Base-by-base conservation (phyloP, 2,329 filamentous ascomycete genomes). In the Daldinia eschscholtzii region DNA sequence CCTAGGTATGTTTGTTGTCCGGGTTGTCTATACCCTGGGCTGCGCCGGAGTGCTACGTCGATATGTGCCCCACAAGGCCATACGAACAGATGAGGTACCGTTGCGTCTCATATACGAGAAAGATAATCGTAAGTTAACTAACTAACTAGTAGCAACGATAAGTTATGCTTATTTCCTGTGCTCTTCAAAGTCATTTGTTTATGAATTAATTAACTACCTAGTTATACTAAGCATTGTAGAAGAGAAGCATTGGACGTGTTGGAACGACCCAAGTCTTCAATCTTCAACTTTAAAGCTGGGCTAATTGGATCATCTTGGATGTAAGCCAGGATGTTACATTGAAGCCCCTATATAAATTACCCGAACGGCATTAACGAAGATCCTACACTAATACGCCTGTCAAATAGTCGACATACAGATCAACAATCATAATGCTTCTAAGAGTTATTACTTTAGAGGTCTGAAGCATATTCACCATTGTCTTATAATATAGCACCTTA, bases 41-140 rank as follows among this genome's bases (percentile, higher is more conserved):
- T 55, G 59, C 33, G 64, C 59, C 59, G 39, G 28, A 41, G 39
- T 35, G 53, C 30, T 55, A 55, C 64, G 57, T 59, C 4, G n/a
- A 37, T 35, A 46, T 18, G 30, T n/a, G 20, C 23, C 57, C 55
- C 48, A 42, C 23, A 26, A 42, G 33, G 48, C 48, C 42, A 55
- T 37, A 37, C 33, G 30, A 55, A 55, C 42, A 55, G 20, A 37
- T 18, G 30, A 55, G 37, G 50, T 35, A 55, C 12, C 30, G 9
- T 35, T 35, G n/a, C 3, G 33, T 37, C 10, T 13, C 3, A 37
- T 26, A 23, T 55, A 37, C 10, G n/a, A 18, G 18, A 55, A 23
- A 10, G 30, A 55, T 55, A 23, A 3, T n/a, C 50, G 10, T 37
- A 7, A 4, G 18, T 23, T 23, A 23, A 23, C 20, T 23, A 23